Evolutionary conservation across 176 grass and related monocot species (phyloP).

Genomic region (Elymus sibiricus): DNA sequence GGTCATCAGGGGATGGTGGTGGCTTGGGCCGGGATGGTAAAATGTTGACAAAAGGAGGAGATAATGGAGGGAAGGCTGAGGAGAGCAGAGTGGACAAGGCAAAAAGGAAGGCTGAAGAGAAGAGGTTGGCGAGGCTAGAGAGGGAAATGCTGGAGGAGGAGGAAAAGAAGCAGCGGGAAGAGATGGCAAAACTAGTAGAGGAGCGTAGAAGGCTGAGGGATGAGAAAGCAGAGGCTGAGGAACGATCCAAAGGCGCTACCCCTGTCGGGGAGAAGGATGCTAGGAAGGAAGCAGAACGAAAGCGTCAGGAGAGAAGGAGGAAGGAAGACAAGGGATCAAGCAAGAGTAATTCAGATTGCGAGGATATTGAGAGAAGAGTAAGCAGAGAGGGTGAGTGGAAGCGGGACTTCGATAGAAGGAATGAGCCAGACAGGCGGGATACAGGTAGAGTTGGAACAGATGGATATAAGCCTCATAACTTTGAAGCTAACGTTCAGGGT

Average conservation of each 20-base stretch:
- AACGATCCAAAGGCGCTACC: conserved; percentile 57
- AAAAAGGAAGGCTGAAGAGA: conserved; percentile 89
- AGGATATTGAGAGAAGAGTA: conserved; percentile 60
- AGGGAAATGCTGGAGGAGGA: conserved; percentile 95
- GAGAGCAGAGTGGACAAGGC: conserved; percentile 76
- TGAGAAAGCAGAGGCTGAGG: conserved; percentile 79
- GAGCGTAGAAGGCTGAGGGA: conserved; percentile 83
- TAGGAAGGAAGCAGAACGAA: conserved; percentile 56
- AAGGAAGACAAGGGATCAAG: conserved; percentile 85
- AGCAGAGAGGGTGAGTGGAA: conserved; percentile 54
- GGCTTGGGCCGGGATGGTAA: conserved; percentile 35
- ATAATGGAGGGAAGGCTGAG: conserved; percentile 56
- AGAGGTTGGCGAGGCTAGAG: conserved; percentile 75
- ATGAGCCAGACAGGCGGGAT: conserved; percentile 43
- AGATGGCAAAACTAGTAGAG: conserved; percentile 83
- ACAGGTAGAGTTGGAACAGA: conserved; percentile 24
- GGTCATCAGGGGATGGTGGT: conserved; percentile 30
- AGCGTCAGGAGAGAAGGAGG: conserved; percentile 68
- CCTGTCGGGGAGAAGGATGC: conserved; percentile 71
- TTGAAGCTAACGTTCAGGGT: conserved; percentile 41
- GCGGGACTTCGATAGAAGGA: conserved; percentile 54
- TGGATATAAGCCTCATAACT: conserved; percentile 35
- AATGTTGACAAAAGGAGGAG: conserved; percentile 50
- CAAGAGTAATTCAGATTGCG: conserved; percentile 90
- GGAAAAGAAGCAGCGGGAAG: conserved; percentile 92